Conservation (phyloP, 371 early-diverging fungal genomes). For the Lichtheimia ornata region DNA sequence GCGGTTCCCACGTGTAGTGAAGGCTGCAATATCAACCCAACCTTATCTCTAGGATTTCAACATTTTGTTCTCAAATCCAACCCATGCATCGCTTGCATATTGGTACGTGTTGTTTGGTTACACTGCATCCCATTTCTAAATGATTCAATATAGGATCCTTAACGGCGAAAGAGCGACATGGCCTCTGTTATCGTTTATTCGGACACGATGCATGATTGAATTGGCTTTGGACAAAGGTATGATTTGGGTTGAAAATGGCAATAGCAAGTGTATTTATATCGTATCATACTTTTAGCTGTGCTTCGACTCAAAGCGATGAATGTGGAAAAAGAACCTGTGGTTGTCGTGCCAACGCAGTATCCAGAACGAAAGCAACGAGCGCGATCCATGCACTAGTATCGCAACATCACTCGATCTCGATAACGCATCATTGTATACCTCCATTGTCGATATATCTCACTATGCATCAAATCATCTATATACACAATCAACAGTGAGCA, state of each 20-base stretch:
- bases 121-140: neutral
- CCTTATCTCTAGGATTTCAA: slow-evolving; percentile 56
- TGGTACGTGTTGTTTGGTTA: slow-evolving; percentile 40
- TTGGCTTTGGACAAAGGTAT: slow-evolving; percentile 66
- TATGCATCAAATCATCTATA: slow-evolving; percentile 17
- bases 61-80: slow-evolving; percentile 79
- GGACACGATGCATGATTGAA: slow-evolving; percentile 76
- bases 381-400: slow-evolving; percentile 44
- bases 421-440: slow-evolving; percentile 12
- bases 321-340: slow-evolving; percentile 35
- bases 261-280: neutral
- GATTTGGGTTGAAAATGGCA: neutral
- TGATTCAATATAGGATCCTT: slow-evolving; percentile 46
- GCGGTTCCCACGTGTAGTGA: neutral
- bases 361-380: slow-evolving; percentile 41
- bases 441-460: slow-evolving; percentile 15
- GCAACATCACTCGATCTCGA: slow-evolving; percentile 13
- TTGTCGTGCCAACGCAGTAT: slow-evolving; percentile 25
- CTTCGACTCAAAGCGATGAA: slow-evolving; percentile 41
- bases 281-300: slow-evolving; percentile 27
- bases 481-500: neutral
- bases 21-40: neutral
- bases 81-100: slow-evolving; percentile 65
- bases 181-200: slow-evolving; percentile 76
- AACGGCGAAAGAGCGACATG: slow-evolving; percentile 87